Conservation (phyloP, 2,329 filamentous ascomycete genomes). For the Periconia sp. region DNA sequence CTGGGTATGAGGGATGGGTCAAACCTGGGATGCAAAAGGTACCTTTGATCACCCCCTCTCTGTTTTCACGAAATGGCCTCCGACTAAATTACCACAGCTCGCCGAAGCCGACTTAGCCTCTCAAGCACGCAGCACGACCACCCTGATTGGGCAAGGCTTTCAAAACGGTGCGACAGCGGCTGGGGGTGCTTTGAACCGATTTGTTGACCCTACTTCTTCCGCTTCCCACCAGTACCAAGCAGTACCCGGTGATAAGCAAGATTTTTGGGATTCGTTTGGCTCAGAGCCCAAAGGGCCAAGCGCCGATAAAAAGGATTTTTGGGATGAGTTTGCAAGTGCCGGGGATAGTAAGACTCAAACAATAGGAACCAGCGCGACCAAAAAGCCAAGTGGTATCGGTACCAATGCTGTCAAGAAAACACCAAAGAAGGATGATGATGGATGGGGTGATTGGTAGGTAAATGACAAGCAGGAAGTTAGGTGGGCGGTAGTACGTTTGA, state of each 20-base stretch:
- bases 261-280: slow-evolving; percentile 92
- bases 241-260: slow-evolving; percentile 62
- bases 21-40: slow-evolving; percentile 91
- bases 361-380: slow-evolving; percentile 30
- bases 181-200: slow-evolving; percentile 78
- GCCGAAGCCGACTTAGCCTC: slow-evolving; percentile 64
- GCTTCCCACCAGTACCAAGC: slow-evolving; percentile 45
- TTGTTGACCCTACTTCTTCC: slow-evolving; percentile 56
- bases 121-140: slow-evolving; percentile 62
- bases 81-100: slow-evolving; percentile 56
- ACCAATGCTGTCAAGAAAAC: slow-evolving; percentile 65
- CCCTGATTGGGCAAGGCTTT: slow-evolving; percentile 61
- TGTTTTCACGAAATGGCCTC: slow-evolving; percentile 1
- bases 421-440: slow-evolving; percentile 56
- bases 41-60: slow-evolving; percentile 28
- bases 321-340: slow-evolving; percentile 59
- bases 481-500: no score
- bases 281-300: slow-evolving; percentile 55
- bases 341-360: slow-evolving; percentile 38
- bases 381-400: slow-evolving; percentile 56
- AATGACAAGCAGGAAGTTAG: neutral
- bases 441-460: slow-evolving; percentile 59
- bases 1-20: slow-evolving; percentile 86
- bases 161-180: slow-evolving; percentile 70
- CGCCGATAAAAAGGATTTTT: slow-evolving; percentile 56